Base-by-base conservation (phyloP, 306 rosid species). In the Malus orientalis region DNA sequence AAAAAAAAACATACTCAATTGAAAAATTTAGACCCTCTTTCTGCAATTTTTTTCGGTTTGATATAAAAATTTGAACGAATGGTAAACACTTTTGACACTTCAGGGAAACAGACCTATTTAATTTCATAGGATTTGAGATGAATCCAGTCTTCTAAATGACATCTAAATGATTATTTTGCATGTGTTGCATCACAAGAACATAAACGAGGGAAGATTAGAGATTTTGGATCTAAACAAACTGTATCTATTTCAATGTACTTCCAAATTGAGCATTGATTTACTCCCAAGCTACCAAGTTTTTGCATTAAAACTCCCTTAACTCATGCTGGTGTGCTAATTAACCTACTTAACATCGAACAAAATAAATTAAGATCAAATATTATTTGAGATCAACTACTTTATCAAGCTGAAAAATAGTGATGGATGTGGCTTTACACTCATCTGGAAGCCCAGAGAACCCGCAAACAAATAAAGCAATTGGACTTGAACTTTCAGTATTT, bases 391-490 rank as follows among this genome's bases (percentile, higher is more conserved):
- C 54, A 66, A 71, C 73, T 61, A 1, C 71, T 65, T 70, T 32
- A 8, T 45, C 16, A 55, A 40, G 38, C 80, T 70, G 32, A 66
- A 76, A 11, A 42, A 61, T 61, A 42, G 60, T 44, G 42, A 67
- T 60, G 54, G 51, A 64, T 64, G 78, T 57, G 27, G 54, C 57
- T 30, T 62, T 70, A 58, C 54, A 45, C 69, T 79, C 54, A 74
- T 62, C 63, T 61, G 33, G 70, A 29, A 44, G 23, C 51, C 74
- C 29, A 67, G 66, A 29, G 29, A 60, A 79, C 80, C 64, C 62
- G 62, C 13, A 25, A 71, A 42, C 55, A 14, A 14, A 70, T 44
- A 76, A 65, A 64, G 61, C 59, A 74, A 78, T 40, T 15, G 67
- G 74, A 67, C 64, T 33, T 15, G 29, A 67, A 14, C 51, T 77